Evolutionary conservation across 371 early-diverging fungal species (phyloP).

Genomic region (Actinomortierella wolfii): DNA sequence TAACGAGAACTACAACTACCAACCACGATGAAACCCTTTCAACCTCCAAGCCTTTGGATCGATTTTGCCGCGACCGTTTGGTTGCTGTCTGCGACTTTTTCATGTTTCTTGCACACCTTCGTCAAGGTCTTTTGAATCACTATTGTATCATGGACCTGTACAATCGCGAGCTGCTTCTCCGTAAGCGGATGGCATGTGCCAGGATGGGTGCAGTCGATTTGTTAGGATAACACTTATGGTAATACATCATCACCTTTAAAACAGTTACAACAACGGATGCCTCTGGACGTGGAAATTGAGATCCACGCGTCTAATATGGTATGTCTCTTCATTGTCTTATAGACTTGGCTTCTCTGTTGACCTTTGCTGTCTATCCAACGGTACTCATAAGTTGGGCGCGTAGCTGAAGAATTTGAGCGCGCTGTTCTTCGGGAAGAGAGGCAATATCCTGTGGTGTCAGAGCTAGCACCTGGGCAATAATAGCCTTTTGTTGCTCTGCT

Average conservation of each 20-base stretch:
- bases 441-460: slow-evolving; percentile 65
- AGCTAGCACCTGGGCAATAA: slow-evolving; percentile 60
- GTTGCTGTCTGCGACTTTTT: slow-evolving; percentile 94
- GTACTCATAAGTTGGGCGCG: slow-evolving; percentile 43
- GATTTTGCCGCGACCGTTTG: slow-evolving; percentile 84
- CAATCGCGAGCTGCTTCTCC: slow-evolving; percentile 18
- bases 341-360: no score
- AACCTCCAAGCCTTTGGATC: slow-evolving; percentile 67
- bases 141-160: slow-evolving; percentile 76
- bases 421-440: slow-evolving; percentile 60
- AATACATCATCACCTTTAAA: no score
- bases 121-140: slow-evolving; percentile 81
- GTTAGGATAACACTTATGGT: no score
- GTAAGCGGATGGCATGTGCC: slow-evolving; percentile 33
- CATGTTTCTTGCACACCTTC: slow-evolving; percentile 85
- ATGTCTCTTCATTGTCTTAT: no score
- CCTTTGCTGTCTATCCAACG: neutral
- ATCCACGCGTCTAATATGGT: no score
- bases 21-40: slow-evolving; percentile 69
- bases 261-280: no score
- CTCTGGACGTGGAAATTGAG: no score
- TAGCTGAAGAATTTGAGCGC: slow-evolving; percentile 55
- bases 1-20: slow-evolving; percentile 50
- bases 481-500: slow-evolving; percentile 58
- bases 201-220: slow-evolving; percentile 31